Base-by-base conservation (phyloP, 2,329 filamentous ascomycete species). In the Phaeoacremonium minimum region DNA sequence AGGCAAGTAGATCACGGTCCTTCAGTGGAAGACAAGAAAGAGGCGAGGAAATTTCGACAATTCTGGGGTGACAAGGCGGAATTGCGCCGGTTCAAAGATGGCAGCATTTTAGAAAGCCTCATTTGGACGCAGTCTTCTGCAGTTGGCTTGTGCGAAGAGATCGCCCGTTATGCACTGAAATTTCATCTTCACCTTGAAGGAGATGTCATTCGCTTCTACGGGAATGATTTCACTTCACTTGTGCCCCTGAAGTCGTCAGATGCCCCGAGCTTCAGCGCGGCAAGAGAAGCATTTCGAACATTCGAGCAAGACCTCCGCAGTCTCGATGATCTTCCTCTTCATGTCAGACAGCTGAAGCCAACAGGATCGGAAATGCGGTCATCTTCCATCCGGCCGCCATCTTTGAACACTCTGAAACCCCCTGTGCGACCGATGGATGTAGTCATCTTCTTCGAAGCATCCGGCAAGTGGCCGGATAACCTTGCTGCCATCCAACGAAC, bases 51-150 rank as follows among this genome's bases (percentile, higher is more conserved):
- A 19, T 98, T 96, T 58, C 85, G 87, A 22, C 78, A 83, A 20
- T 97, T 98, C 56, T 98, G 94, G 93, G 93, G 91, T 6, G 84
- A 91, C 8, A 95, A 93, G 57, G 79, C 93, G 2, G 93, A 98
- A 58, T 71, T 98, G 31, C 80, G 93, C 46, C 85, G 93, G 15
- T 98, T 98, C 69, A 94, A 90, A 51, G 89, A 97, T 52, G 93
- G 93, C 15, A 91, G 84, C 49, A 96, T 98, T 46, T 73, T 89
- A 7, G 94, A 98, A 60, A 95, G 87, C 52, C 69, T 97, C 18
- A 83, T 95, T 15, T 98, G 93, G 93, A 71, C 71, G 3, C 75
- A 81, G 46, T 72, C 76, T 37, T 67, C 75, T 2, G 67, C 79
- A 2, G 67, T 72, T 4, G 77, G 82, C 6, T 78, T 95, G 15